Base-by-base conservation (phyloP, 139 green algal species). In the Desmodesmus armatus region DNA sequence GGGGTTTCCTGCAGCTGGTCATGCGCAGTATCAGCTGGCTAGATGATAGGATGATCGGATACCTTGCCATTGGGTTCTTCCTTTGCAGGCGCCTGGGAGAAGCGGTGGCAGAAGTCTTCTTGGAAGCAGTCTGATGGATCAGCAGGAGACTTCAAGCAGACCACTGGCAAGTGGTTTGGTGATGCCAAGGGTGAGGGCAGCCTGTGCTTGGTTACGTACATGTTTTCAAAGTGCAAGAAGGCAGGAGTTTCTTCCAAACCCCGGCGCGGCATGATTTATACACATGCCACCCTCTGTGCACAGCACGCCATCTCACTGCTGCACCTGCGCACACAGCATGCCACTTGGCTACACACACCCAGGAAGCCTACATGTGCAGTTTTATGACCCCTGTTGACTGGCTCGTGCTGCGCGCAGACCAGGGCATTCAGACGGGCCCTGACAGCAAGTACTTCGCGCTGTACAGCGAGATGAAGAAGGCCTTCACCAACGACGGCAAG, bases 381-480 rank as follows among this genome's bases (percentile, higher is more conserved):
- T n/a, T n/a, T n/a, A n/a, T n/a, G n/a, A n/a, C n/a, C n/a, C n/a
- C n/a, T n/a, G n/a, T n/a, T n/a, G n/a, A n/a, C n/a, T n/a, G n/a
- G n/a, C n/a, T n/a, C 88, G 73, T n/a, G n/a, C n/a, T n/a, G n/a
- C n/a, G n/a, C n/a, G n/a, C n/a, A n/a, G 87, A 93, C 78, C 95
- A 95, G 85, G 93, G 95, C 62, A 95, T 98, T 70, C 88, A 97
- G 89, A 98, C 95, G 0, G 83, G 69, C 6, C 92, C 92, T 5
- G 95, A 98, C 86, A 91, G 89, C 44, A 92, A 95, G 58, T 98
- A 96, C 88, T 96, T 91, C 89, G 89, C 94, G 15, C 91, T 90
- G 17, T 95, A 87, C 62, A 62, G 92, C 1, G 78, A 90, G 65
- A 58, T 98, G 33, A 71, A 86, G 44, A 90, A 96, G 72, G 60